Evolutionary conservation across 768 basidiomycete species (phyloP).

Genomic region (Pisolithus marmoratus): DNA sequence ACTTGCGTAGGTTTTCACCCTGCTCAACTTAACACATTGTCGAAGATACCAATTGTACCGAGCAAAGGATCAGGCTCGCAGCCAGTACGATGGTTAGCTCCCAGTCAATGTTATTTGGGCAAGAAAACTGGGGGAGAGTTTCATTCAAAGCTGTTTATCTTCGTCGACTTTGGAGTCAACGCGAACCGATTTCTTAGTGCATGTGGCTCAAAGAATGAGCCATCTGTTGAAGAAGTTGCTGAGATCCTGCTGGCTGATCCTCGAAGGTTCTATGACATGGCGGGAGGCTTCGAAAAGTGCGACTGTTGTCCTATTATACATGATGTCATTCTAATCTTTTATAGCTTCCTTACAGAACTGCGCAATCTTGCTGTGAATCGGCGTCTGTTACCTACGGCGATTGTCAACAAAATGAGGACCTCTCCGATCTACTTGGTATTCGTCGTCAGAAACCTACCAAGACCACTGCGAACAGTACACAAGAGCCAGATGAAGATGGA

Average conservation of each 20-base stretch:
- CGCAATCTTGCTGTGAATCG: conserved; percentile 81
- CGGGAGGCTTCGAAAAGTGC: conserved; percentile 66
- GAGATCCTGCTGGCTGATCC: conserved; percentile 66
- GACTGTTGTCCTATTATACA: conserved; percentile 14
- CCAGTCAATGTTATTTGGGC: conserved; percentile 67
- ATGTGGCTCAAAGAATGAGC: conserved; percentile 84
- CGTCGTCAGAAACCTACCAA: conserved; percentile 45
- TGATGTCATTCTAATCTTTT: not conserved
- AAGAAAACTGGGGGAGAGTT: conserved; percentile 48
- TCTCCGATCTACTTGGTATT: conserved; percentile 70
- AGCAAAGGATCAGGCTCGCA: conserved; percentile 30
- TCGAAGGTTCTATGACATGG: conserved; percentile 60
- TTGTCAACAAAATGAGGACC: conserved; percentile 57
- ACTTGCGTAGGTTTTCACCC: conserved; percentile 48
- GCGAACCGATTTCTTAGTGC: conserved; percentile 83
- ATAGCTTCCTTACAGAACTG: conserved; percentile 77
- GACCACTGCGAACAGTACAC: conserved; percentile 15
- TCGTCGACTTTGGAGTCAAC: conserved; percentile 78
- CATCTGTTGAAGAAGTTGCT: conserved; percentile 78
- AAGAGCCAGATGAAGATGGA: conserved; percentile 57
- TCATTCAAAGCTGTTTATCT: conserved; percentile 78
- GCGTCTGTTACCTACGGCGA: conserved; percentile 42
- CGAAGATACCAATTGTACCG: conserved; percentile 64
- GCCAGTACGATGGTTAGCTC: conserved; percentile 44
- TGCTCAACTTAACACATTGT: conserved; percentile 51